phyloP scores from a whole-genome alignment of 23 red algal genomes.

The Chondrus crispus region DNA sequence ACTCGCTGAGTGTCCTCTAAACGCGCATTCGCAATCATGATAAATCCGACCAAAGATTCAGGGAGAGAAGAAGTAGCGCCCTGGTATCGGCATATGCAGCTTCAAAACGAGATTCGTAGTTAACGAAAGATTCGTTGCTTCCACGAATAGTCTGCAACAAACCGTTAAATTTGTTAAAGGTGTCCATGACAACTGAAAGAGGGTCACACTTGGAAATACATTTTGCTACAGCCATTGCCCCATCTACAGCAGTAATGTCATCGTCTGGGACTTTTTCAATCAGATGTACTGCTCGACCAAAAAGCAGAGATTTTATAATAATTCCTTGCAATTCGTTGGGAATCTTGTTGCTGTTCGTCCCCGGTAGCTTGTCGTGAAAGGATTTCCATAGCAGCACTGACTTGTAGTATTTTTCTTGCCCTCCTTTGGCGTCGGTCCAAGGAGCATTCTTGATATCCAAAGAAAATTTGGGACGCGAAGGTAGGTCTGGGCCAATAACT shows the following conservation, averaged over 20 bases:
- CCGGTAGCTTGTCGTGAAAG: constrained; percentile 5
- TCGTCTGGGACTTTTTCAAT: background rate
- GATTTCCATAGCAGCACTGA: background rate
- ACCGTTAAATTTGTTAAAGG: background rate
- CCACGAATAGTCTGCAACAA: background rate
- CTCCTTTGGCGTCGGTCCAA: background rate
- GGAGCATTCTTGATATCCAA: constrained; percentile 1
- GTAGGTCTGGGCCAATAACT: constrained; percentile 28
- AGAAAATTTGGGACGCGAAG: background rate
- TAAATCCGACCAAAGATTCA: background rate
- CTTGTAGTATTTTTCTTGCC: background rate
- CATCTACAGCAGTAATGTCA: background rate
- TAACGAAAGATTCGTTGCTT: constrained; percentile 6
- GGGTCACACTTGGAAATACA: background rate
- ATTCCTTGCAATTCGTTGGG: constrained; percentile 14
- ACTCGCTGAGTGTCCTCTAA: background rate
- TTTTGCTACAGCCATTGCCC: background rate
- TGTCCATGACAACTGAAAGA: constrained; percentile 7
- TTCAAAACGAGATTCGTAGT: constrained; percentile 30
- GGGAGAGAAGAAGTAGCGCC: too few relatives aligned
- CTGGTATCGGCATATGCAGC: too few relatives aligned
- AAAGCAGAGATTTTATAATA: constrained; percentile 18
- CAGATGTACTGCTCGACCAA: constrained; percentile 1
- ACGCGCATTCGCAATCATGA: background rate
- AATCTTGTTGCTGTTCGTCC: constrained; percentile 26